phyloP scores from a whole-genome alignment of 345 rosid genomes.

The Eucalyptus virginea region DNA sequence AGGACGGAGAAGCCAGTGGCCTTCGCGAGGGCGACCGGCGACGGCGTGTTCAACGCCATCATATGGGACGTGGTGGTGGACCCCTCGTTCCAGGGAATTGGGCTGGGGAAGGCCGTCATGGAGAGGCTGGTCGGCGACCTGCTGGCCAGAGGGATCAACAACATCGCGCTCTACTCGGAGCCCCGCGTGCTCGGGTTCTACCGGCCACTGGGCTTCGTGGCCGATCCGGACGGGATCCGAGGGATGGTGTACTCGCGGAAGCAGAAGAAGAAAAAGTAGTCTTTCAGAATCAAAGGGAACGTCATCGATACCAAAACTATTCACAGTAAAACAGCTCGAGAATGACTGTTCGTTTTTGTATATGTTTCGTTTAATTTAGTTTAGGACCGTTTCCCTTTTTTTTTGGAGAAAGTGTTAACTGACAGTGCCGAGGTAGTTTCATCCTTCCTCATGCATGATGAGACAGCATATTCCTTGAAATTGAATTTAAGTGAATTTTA shows the following conservation, averaged over 20 bases:
- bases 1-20: constrained; percentile 65
- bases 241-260: constrained; percentile 85
- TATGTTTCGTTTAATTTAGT: background rate
- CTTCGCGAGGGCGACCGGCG: constrained; percentile 86
- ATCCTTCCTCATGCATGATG: background rate
- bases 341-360: background rate
- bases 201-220: constrained; percentile 77
- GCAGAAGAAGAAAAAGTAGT: constrained; percentile 24
- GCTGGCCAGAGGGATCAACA: constrained; percentile 43
- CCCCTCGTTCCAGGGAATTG: constrained; percentile 73
- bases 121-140: constrained; percentile 64
- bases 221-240: constrained; percentile 87
- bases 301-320: background rate
- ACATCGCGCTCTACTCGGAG: constrained; percentile 80
- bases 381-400: background rate
- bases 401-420: background rate
- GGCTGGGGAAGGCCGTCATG: constrained; percentile 83
- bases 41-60: constrained; percentile 85
- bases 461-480: background rate
- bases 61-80: constrained; percentile 98
- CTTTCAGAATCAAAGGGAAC: background rate
- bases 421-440: background rate
- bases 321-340: background rate
- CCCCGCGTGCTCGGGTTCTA: constrained; percentile 90
- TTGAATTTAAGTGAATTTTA: background rate